Conservation (phyloP, 2,329 filamentous ascomycete genomes). For the Neofusicoccum parvum region DNA sequence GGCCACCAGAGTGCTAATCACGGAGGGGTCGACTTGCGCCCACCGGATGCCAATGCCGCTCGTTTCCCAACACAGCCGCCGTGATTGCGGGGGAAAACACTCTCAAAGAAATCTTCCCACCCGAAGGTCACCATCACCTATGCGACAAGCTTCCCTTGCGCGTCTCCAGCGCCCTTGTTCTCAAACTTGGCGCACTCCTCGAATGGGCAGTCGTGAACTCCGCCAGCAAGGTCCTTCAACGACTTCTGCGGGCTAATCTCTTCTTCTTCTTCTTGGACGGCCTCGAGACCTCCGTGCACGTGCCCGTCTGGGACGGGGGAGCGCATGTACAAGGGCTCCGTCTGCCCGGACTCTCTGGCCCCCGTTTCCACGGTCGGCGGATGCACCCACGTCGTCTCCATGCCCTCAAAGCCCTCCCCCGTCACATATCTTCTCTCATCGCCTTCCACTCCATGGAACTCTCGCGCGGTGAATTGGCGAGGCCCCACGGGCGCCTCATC, state of each 20-base stretch:
- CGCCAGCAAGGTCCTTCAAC: neutral
- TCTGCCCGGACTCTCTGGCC: constrained; percentile 36
- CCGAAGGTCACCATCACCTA: neutral
- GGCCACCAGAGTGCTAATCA: neutral
- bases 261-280: neutral
- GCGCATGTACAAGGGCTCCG: constrained; percentile 21
- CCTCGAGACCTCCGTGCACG: neutral
- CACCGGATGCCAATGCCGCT: neutral
- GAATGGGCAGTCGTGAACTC: neutral
- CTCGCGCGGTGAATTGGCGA: constrained; percentile 36
- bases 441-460: constrained; percentile 42
- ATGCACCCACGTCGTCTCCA: constrained; percentile 50
- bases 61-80: neutral
- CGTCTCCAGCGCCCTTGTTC: neutral
- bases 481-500: constrained; percentile 16
- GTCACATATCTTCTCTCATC: constrained; percentile 43
- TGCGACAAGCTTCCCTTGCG: neutral
- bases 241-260: neutral
- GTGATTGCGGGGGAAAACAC: neutral
- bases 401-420: constrained; percentile 44
- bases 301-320: neutral
- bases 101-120: neutral
- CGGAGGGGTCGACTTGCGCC: neutral
- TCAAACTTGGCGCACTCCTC: constrained; percentile 6
- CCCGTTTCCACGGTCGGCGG: constrained; percentile 44